These are phyloP conservation scores for Avena eriantha DNA, from an alignment of 176 grass and related monocot genomes.

Conservation along the genomic window DNA sequence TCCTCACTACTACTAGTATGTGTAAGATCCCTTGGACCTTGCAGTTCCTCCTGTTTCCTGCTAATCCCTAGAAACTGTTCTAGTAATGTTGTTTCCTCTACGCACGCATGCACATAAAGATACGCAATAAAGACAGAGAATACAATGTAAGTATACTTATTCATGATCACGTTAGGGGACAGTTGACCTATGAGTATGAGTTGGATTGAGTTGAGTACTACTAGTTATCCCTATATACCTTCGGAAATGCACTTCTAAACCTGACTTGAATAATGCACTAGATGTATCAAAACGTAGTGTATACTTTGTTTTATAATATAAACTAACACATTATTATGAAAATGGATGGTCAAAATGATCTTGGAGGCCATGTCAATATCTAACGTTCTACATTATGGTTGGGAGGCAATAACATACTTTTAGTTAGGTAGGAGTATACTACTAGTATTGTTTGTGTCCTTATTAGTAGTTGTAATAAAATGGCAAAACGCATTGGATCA, in stretches of 20 bases:
- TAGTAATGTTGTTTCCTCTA: constrained; percentile 17
- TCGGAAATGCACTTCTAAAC: neutral
- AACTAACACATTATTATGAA: neutral
- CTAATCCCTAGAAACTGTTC: constrained; percentile 37
- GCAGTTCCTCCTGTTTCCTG: constrained; percentile 19
- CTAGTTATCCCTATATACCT: neutral
- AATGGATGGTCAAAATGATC: neutral
- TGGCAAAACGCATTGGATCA: neutral
- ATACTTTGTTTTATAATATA: neutral
- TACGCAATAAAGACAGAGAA: constrained; percentile 25
- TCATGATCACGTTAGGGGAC: neutral
- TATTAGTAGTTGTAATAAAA: neutral
- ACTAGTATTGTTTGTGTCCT: neutral
- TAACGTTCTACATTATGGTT: neutral
- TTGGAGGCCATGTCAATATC: neutral
- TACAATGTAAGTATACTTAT: neutral
- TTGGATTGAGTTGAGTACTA: neutral
- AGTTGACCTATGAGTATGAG: neutral
- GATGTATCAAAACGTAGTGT: neutral
- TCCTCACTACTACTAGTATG: neutral
- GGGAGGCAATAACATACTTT: too few relatives aligned
- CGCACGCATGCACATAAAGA: constrained; percentile 38
- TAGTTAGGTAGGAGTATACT: too few relatives aligned
- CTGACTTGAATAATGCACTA: neutral
- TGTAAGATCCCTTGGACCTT: constrained; percentile 36